Evolutionary conservation across 2,329 filamentous ascomycete genomes (phyloP), one percentile per base, ranked within the genome.

Genomic region (Monilinia laxa): DNA sequence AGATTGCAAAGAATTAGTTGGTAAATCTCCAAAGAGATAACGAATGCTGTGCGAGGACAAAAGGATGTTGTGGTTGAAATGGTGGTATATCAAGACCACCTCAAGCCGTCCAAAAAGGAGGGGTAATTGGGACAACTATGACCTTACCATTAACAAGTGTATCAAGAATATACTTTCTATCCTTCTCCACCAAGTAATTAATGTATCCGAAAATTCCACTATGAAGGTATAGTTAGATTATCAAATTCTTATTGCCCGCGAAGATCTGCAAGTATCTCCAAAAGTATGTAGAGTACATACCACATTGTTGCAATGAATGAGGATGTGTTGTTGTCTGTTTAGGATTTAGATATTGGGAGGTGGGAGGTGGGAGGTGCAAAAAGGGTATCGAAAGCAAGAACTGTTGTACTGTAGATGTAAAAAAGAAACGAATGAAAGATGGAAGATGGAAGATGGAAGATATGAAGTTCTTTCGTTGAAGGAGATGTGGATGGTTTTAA

Each of bases 111-210:
- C 25, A n/a, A 40, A 23, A 66, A 62, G 23, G 64, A 63, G 64
- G 64, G 64, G 58, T 31, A 66, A n/a, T 52, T 51, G 20, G n/a
- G 18, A 47, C 18, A 49, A 31, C 51, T 56, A 28, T 47, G 16
- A 55, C 28, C 58, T 63, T 66, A 66, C 94, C 94, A 84, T 98
- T 97, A 80, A 97, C 90, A 74, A 99, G 86, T 70, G 94, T 98
- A 79, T 97, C 89, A 78, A 98, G 86, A 80, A 98, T 96, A 83
- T 90, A 96, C 82, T 92, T 93, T 80, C 95, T 88, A 84, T 98
- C 94, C 87, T 96, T 97, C 86, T 98, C 95, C 79, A 98, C 93
- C 79, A 98, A 84, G 83, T 98, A 98, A 85, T 98, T 98, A 65
- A 98, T 92, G 86, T 98, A 98, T 76, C 94, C 94, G 83, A 98